phyloP scores from a whole-genome alignment of 495 filamentous ascomycete genomes.

The Antarctomyces pellizariae region DNA sequence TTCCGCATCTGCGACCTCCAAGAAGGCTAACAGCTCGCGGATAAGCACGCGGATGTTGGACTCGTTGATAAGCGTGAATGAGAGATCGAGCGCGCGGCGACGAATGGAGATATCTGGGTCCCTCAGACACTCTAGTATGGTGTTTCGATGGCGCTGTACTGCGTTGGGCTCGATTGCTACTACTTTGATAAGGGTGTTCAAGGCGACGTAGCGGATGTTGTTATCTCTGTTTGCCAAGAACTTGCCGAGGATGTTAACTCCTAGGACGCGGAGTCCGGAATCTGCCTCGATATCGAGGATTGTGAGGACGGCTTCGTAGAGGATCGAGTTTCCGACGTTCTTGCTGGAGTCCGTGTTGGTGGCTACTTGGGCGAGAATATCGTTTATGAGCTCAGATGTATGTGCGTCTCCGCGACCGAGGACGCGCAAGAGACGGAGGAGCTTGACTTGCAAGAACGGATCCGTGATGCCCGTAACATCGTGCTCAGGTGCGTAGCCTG shows the following conservation, averaged over 20 bases:
- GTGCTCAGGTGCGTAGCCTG: constrained; percentile 93
- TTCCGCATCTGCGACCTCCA: constrained; percentile 92
- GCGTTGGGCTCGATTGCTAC: constrained; percentile 96
- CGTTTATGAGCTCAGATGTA: constrained; percentile 92
- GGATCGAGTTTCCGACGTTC: constrained; percentile 93
- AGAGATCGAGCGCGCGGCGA: constrained; percentile 79
- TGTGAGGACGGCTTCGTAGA: constrained; percentile 92
- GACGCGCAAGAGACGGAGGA: constrained; percentile 63
- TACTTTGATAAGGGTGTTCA: constrained; percentile 95
- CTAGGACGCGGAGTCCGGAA: constrained; percentile 74
- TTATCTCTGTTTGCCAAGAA: constrained; percentile 96
- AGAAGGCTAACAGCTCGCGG: constrained; percentile 74
- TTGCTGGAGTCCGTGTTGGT: constrained; percentile 97
- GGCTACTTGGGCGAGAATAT: constrained; percentile 92
- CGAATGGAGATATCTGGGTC: constrained; percentile 99
- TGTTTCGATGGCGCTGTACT: constrained; percentile 90
- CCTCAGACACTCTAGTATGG: constrained; percentile 83
- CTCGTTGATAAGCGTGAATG: constrained; percentile 95
- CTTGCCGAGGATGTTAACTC: constrained; percentile 95
- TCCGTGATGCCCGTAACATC: constrained; percentile 96
- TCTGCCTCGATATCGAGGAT: constrained; percentile 97
- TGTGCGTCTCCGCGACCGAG: constrained; percentile 68
- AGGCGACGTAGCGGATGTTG: constrained; percentile 93
- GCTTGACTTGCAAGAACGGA: constrained; percentile 96
- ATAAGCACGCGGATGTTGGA: constrained; percentile 84